phyloP scores from a whole-genome alignment of 2,329 filamentous ascomycete species.

The Lasiodiplodia sp. region DNA sequence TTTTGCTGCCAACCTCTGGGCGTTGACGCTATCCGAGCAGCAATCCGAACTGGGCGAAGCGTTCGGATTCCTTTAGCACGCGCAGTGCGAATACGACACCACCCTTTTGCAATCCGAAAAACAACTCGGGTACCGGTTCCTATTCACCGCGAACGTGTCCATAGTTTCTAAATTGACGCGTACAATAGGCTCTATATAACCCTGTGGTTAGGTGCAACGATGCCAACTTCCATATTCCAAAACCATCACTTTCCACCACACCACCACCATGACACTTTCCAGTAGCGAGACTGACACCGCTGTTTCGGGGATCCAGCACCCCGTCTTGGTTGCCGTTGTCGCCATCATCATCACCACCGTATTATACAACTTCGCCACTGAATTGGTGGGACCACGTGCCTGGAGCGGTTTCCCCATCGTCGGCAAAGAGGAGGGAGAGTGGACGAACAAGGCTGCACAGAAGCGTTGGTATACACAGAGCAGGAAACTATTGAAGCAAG shows the following conservation, averaged over 20 bases:
- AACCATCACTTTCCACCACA: background rate
- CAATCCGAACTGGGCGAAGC: background rate
- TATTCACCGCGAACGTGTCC: background rate
- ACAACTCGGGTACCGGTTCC: background rate
- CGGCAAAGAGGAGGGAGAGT: conserved; percentile 13
- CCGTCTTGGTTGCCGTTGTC: background rate
- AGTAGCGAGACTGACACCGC: background rate
- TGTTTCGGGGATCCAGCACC: background rate
- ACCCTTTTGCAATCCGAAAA: background rate
- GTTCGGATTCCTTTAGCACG: background rate
- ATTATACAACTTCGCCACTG: background rate
- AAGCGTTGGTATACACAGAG: background rate
- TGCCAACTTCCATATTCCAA: too few species aligned
- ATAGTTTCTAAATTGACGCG: background rate
- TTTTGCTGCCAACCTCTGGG: background rate
- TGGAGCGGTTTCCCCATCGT: conserved; percentile 7
- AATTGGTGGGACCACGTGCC: background rate
- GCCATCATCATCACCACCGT: background rate
- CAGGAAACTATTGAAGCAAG: background rate
- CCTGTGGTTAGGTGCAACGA: background rate
- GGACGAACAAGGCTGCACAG: conserved; percentile 4
- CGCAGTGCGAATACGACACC: conserved; percentile 2
- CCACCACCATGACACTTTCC: conserved; percentile 3
- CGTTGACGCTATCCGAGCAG: background rate
- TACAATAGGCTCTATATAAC: background rate